Base-by-base conservation (phyloP, 306 rosid species). In the Rosa persica region DNA sequence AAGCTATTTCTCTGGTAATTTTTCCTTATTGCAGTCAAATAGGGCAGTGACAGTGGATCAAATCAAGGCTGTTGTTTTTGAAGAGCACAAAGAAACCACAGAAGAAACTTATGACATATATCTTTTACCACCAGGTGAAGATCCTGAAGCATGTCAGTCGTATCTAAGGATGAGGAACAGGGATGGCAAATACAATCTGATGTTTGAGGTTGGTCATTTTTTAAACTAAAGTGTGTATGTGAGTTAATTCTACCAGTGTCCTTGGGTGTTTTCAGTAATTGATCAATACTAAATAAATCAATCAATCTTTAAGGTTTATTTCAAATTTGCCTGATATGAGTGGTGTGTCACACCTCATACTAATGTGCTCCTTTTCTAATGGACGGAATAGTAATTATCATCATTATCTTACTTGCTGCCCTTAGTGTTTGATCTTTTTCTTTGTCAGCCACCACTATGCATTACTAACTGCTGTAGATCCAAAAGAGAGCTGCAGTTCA, bases 101-200 rank as follows among this genome's bases (percentile, higher is more conserved):
- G 99, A 95, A 92, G 97, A 95, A 89, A 95, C 98, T 30, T 95
- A 95, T 83, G 99, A 95, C 87, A 95, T 95, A 74, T 95, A 89
- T 90, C 99, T 95, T 75, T 89, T 95, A 74, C 99, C 99, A 55
- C 99, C 99, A 2, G 99, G 99, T 25, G 99, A 95, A 88, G 99
- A 95, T 85, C 96, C 98, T 81, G 99, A 95, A 89, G 99, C 96
- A 36, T 95, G 99, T 77, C 99, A 95, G 85, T 95, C 99, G 19
- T 95, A 95, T 90, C 87, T 95, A 76, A 93, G 99, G 86, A 95
- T 95, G 99, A 89, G 99, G 89, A 95, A 95, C 83, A 89, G 97
- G 79, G 99, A 95, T 81, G 99, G 99, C 5, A 95, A 93, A 83
- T 95, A 93, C 94, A 95, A 91, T 88, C 99, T 95, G 79, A 95